Evolutionary conservation across 2,329 filamentous ascomycete genomes (phyloP).

Genomic region (Polytolypa hystricis): DNA sequence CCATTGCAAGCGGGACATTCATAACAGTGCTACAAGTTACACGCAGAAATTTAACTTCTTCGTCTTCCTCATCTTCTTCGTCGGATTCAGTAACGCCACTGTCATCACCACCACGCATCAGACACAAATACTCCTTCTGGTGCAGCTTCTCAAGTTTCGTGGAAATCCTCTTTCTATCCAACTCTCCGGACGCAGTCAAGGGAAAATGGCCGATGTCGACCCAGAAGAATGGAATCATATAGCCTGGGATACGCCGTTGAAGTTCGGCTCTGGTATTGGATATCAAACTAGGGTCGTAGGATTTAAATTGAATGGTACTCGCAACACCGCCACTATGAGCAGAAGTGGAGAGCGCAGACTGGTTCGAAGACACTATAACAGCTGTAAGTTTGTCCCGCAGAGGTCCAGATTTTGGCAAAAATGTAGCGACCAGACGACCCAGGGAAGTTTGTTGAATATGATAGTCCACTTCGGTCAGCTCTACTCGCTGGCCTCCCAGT

Average conservation of each 20-base stretch:
- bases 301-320: conserved; percentile 49
- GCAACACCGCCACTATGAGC: conserved; percentile 24
- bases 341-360: conserved; percentile 52
- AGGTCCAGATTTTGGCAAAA: conserved; percentile 73
- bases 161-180: too few species aligned
- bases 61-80: too few species aligned
- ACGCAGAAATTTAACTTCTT: too few species aligned
- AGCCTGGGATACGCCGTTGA: conserved; percentile 47
- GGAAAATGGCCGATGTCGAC: conserved; percentile 61
- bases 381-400: conserved; percentile 68
- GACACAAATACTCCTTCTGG: too few species aligned
- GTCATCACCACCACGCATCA: too few species aligned
- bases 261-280: conserved; percentile 4
- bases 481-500: conserved; percentile 54
- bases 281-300: conserved; percentile 39
- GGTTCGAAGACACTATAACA: too few species aligned
- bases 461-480: too few species aligned
- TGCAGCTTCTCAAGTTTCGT: too few species aligned
- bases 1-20: too few species aligned
- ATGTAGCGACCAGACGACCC: conserved; percentile 51
- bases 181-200: conserved; percentile 62
- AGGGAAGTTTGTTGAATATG: conserved; percentile 57
- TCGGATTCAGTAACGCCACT: too few species aligned
- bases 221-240: conserved; percentile 69
- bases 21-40: too few species aligned